These are phyloP conservation scores for Schrenkiella parvula DNA, from an alignment of 345 rosid species.

Conservation along the genomic window DNA sequence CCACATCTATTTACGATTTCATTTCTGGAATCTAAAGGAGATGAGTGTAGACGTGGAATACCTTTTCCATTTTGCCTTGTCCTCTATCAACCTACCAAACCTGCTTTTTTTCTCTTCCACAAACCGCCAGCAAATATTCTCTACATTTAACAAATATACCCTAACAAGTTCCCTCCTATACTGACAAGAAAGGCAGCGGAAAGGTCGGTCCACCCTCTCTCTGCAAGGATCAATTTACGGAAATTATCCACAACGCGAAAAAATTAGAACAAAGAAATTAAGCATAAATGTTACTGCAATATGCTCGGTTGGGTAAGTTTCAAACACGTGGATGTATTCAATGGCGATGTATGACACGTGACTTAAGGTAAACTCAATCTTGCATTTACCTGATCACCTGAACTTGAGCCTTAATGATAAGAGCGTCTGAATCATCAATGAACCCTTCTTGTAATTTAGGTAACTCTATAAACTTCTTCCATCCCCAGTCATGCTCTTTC, in stretches of 20 bases:
- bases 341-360: neutral
- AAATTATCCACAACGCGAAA: neutral
- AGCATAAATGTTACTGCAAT: neutral
- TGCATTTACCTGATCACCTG: constrained; percentile 80
- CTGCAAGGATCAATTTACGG: constrained; percentile 33
- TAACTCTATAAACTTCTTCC: constrained; percentile 94
- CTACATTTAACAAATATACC: constrained; percentile 85
- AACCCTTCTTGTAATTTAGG: constrained; percentile 80
- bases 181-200: constrained; percentile 81
- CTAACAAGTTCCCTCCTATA: constrained; percentile 94
- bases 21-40: constrained; percentile 5
- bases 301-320: neutral
- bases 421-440: constrained; percentile 77
- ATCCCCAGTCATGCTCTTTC: constrained; percentile 97
- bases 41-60: constrained; percentile 23
- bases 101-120: constrained; percentile 76
- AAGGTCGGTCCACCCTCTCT: constrained; percentile 87
- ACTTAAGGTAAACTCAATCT: constrained; percentile 10
- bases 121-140: constrained; percentile 77
- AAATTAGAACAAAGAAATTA: neutral
- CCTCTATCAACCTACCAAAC: constrained; percentile 66
- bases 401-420: constrained; percentile 89
- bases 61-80: constrained; percentile 91
- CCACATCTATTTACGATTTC: neutral
- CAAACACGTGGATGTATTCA: neutral